Evolutionary conservation across 2,329 filamentous ascomycete genomes (phyloP), one percentile per base, ranked within the genome.

Genomic region (Rhinocladiella similis): DNA sequence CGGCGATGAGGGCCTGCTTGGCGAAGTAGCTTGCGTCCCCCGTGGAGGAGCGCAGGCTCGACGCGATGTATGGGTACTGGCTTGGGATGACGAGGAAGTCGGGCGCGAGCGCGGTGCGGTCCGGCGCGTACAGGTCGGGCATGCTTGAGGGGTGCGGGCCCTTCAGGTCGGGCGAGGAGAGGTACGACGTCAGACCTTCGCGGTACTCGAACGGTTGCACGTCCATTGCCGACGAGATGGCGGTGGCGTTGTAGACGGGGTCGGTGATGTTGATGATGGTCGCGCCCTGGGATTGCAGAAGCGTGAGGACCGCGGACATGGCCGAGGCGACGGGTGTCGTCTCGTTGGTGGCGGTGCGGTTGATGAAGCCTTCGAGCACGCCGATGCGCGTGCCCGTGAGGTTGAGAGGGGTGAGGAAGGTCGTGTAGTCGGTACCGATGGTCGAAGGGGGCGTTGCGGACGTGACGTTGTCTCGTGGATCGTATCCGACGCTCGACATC

Each of bases 131-230:
- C 7, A 63, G 56, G 12, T 61, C 49, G 7, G 55, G 46, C 56
- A 63, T 61, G 16, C 42, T 53, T 0, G 56, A 56, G 0, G 81
- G 79, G 35, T 75, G 77, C 2, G 66, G 47, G 3, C 80, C 79
- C 2, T 57, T 61, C 0, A 80, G 71, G 19, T 69, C 70, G 1
- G 75, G 62, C 1, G 73, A 72, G 25, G 76, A 71, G 0, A 88
- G 76, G 65, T 88, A 88, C 1, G 67, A 57, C 56, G 85, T 74
- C 61, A 87, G 75, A 19, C 71, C 66, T 64, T 85, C 75, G 14
- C 79, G 77, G 66, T 81, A 85, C 64, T 88, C 85, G 65, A 75
- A 84, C 9, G 75, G 75, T 63, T 89, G 85, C 1, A 84, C 82
- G 63, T 88, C 85, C 14, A 82, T 73, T 0, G 68, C 68, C 2